Conservation (phyloP, 2,329 filamentous ascomycete genomes). For the Blastomyces percursus region DNA sequence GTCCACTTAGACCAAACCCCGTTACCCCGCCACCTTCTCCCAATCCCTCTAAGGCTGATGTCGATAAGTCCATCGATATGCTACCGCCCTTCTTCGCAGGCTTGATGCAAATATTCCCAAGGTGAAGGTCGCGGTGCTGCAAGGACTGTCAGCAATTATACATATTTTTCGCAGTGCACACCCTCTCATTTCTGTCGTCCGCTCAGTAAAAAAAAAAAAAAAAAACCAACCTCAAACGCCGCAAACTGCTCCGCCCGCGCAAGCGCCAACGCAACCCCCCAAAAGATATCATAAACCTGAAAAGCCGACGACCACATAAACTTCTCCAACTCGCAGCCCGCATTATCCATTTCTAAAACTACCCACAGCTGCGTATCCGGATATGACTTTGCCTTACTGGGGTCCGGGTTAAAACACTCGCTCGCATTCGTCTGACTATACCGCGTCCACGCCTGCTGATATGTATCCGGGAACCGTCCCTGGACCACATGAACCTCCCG, state of each 20-base stretch:
- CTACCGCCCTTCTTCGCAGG: slow-evolving; percentile 22
- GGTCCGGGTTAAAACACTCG: slow-evolving; percentile 46
- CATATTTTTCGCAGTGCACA: not conserved
- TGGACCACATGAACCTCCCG: slow-evolving; percentile 48
- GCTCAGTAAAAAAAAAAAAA: not conserved
- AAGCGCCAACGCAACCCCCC: slow-evolving; percentile 52
- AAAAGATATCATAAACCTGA: slow-evolving; percentile 54
- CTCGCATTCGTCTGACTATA: slow-evolving; percentile 32
- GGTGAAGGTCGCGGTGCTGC: slow-evolving; percentile 52
- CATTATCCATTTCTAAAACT: slow-evolving; percentile 56
- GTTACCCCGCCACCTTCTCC: slow-evolving; percentile 21
- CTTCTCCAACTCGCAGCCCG: slow-evolving; percentile 47
- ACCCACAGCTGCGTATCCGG: slow-evolving; percentile 50
- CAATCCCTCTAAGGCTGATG: slow-evolving; percentile 22
- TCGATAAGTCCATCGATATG: slow-evolving; percentile 25
- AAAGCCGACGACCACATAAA: slow-evolving; percentile 33
- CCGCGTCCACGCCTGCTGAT: slow-evolving; percentile 37
- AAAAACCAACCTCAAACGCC: slow-evolving; percentile 42
- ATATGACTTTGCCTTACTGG: slow-evolving; percentile 43
- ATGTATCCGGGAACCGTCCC: slow-evolving; percentile 43
- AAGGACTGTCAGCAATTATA: not conserved
- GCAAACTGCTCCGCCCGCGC: slow-evolving; percentile 51
- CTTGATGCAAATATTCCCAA: slow-evolving; percentile 54
- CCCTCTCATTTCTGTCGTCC: not conserved
- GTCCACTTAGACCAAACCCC: slow-evolving; percentile 41